A percentile compares a stretch with the other conserved stretches of the same genome.
phyloP scores from a whole-genome alignment of 495 filamentous ascomycete genomes.

The Acidomyces sp. region DNA sequence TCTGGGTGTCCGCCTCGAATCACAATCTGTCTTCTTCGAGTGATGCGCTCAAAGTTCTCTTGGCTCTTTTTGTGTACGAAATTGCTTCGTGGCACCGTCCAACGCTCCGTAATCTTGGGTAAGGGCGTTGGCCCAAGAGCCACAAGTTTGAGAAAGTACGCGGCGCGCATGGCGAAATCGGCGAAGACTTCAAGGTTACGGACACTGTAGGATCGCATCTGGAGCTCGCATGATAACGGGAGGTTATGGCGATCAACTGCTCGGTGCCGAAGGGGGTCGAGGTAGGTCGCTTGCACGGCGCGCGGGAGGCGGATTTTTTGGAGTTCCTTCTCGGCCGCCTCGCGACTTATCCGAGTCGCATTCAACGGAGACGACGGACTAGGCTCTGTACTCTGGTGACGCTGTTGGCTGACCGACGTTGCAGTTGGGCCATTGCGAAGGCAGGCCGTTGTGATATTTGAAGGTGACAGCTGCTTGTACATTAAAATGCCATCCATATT shows the following conservation, averaged over 20 bases:
- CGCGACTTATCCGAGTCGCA: conserved; percentile 3
- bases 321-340: conserved; percentile 18
- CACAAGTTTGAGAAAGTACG: conserved; percentile 82
- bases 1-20: conserved; percentile 87
- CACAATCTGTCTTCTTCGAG: conserved; percentile 73
- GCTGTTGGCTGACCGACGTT: too few relatives aligned
- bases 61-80: conserved; percentile 96
- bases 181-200: conserved; percentile 88
- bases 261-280: conserved; percentile 71
- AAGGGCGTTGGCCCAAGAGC: conserved; percentile 82
- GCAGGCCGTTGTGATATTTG: too few relatives aligned
- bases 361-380: too few relatives aligned
- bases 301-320: conserved; percentile 47
- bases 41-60: conserved; percentile 93
- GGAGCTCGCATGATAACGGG: conserved; percentile 91
- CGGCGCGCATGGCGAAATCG: conserved; percentile 88
- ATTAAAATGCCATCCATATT: too few relatives aligned
- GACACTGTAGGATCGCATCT: conserved; percentile 80
- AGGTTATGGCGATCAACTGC: too few relatives aligned
- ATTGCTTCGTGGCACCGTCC: conserved; percentile 81
- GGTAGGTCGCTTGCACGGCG: conserved; percentile 71
- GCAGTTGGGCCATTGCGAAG: too few relatives aligned
- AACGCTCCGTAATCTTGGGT: conserved; percentile 71
- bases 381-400: conserved; percentile 9
- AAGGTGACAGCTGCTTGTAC: too few relatives aligned